A percentile compares a stretch with the other conserved stretches of the same genome.
Evolutionary conservation across 2,329 filamentous ascomycete species (phyloP).

Genomic region (Thelonectria olida): DNA sequence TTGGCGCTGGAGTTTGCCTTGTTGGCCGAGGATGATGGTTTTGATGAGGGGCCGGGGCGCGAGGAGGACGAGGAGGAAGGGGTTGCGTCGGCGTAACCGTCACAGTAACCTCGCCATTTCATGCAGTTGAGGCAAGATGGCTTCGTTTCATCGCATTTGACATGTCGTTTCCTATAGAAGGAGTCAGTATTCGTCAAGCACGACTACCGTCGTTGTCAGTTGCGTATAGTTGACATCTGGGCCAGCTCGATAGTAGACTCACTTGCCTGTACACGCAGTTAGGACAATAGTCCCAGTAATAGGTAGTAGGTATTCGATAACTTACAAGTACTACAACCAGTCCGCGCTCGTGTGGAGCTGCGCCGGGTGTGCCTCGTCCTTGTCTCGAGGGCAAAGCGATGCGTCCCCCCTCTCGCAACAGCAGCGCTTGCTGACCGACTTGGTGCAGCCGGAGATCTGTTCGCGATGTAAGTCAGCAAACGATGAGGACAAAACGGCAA

Average conservation of each 20-base stretch:
- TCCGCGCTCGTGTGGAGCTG: slow-evolving; percentile 50
- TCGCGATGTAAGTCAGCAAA: background rate
- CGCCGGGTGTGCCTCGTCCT: slow-evolving; percentile 49
- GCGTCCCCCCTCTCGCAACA: slow-evolving; percentile 40
- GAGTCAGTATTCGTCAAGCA: slow-evolving; percentile 22
- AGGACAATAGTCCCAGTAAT: slow-evolving; percentile 11
- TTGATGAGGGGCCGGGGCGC: slow-evolving; percentile 10
- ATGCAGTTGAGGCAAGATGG: slow-evolving; percentile 53
- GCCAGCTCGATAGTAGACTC: slow-evolving; percentile 25
- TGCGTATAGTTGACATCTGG: background rate
- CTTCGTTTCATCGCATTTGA: slow-evolving; percentile 54
- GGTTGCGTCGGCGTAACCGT: slow-evolving; percentile 42
- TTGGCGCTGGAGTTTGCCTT: slow-evolving; percentile 35
- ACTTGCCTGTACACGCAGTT: slow-evolving; percentile 43
- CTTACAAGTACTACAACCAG: slow-evolving; percentile 51
- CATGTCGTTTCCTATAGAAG: slow-evolving; percentile 49
- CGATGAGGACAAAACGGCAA: background rate
- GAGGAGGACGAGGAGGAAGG: slow-evolving; percentile 11
- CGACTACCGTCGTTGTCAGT: background rate
- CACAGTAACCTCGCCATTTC: slow-evolving; percentile 52
- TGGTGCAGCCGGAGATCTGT: slow-evolving; percentile 30
- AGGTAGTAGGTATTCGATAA: background rate
- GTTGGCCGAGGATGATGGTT: slow-evolving; percentile 16
- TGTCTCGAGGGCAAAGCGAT: slow-evolving; percentile 51
- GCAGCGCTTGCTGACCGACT: slow-evolving; percentile 27